phyloP scores from a whole-genome alignment of 768 basidiomycete species.

The Grammothele lineata region DNA sequence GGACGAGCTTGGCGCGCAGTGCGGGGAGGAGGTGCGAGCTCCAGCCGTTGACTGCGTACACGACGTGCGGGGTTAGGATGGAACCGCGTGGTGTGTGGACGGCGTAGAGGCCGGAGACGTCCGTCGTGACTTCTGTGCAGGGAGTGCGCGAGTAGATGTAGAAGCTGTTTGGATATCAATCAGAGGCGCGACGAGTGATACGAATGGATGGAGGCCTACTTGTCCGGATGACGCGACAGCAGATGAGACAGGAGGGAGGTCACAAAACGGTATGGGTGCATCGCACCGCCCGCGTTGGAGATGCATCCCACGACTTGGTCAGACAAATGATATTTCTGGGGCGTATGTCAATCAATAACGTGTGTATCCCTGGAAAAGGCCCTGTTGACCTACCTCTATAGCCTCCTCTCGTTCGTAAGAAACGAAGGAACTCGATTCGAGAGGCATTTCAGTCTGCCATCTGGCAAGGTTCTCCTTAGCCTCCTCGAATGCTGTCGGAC shows the following conservation, averaged over 20 bases:
- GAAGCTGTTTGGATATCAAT: constrained; percentile 38
- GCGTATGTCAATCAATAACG: not conserved
- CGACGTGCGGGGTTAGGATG: constrained; percentile 54
- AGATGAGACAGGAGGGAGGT: constrained; percentile 55
- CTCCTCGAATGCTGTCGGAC: constrained; percentile 35
- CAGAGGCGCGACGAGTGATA: not conserved
- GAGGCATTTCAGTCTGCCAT: constrained; percentile 50
- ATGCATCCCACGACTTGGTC: constrained; percentile 46
- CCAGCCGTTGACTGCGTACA: constrained; percentile 89
- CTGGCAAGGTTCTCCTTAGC: constrained; percentile 39
- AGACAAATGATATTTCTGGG: constrained; percentile 48
- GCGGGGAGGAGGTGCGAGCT: constrained; percentile 63
- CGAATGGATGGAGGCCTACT: constrained; percentile 34
- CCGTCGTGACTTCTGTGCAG: constrained; percentile 44
- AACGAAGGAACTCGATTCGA: constrained; percentile 33
- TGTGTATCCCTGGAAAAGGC: not conserved
- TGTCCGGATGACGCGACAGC: constrained; percentile 42
- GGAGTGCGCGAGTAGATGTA: constrained; percentile 56
- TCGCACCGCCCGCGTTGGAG: constrained; percentile 50
- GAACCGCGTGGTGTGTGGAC: constrained; percentile 60
- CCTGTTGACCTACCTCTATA: constrained; percentile 28
- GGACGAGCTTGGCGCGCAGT: constrained; percentile 59
- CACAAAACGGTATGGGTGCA: constrained; percentile 69
- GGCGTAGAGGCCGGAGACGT: constrained; percentile 36
- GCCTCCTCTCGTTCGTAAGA: constrained; percentile 31